Evolutionary conservation across 129 eudicot species (phyloP).

Genomic region (Tagetes patula): DNA sequence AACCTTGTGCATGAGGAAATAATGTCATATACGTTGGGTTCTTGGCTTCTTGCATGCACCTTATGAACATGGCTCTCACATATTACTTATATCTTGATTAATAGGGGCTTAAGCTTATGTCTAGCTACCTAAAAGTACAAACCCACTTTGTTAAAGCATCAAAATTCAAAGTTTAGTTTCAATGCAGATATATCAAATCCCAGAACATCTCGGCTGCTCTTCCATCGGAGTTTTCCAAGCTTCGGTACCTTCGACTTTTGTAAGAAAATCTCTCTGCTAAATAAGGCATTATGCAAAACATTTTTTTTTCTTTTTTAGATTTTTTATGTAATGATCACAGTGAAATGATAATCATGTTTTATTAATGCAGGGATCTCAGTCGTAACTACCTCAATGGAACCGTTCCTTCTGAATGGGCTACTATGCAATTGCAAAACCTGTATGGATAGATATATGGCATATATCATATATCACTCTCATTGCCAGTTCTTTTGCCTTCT

Average conservation of each 20-base stretch:
- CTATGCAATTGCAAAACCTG: slow-evolving; percentile 64
- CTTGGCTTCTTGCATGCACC: slow-evolving; percentile 11
- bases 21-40: neutral
- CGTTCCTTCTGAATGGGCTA: slow-evolving; percentile 63
- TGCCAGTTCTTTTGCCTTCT: slow-evolving; percentile 5
- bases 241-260: slow-evolving; percentile 62
- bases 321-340: slow-evolving; percentile 7
- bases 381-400: slow-evolving; percentile 69
- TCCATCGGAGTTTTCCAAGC: slow-evolving; percentile 68
- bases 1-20: neutral
- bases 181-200: slow-evolving; percentile 63
- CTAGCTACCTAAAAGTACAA: slow-evolving; percentile 1
- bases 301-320: neutral
- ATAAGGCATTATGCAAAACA: slow-evolving; percentile 6
- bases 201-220: slow-evolving; percentile 65
- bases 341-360: slow-evolving; percentile 10
- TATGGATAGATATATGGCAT: slow-evolving; percentile 27
- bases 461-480: slow-evolving; percentile 1
- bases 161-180: neutral
- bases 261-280: slow-evolving; percentile 36
- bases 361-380: slow-evolving; percentile 74
- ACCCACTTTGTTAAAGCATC: slow-evolving; percentile 6
- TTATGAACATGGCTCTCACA: slow-evolving; percentile 10
- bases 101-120: slow-evolving; percentile 4
- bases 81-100: neutral